Percentiles rank a stretch among this genome's conserved stretches.
Evolutionary conservation across 129 eudicot species (phyloP).

Genomic region (Saposhnikovia divaricata): DNA sequence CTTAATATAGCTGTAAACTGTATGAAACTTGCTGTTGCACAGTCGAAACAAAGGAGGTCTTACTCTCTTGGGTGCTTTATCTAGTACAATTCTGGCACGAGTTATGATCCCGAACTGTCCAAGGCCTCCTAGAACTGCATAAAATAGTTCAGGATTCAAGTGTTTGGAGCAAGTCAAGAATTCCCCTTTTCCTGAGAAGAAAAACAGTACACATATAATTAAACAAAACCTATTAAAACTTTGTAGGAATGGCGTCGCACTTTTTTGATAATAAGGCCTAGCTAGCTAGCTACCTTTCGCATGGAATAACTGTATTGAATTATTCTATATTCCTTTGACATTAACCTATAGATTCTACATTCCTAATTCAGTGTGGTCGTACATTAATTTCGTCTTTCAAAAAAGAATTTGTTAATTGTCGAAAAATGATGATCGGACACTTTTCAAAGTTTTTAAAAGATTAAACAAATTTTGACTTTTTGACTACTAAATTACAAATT

Average conservation of each 20-base stretch:
- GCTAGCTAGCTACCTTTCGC: neutral
- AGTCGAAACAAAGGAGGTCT: neutral
- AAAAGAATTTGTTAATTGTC: too few species aligned
- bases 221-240: neutral
- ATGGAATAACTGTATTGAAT: neutral
- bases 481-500: too few species aligned
- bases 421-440: too few species aligned
- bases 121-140: slow-evolving; percentile 80
- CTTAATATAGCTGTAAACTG: neutral
- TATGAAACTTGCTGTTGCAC: neutral
- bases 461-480: too few species aligned
- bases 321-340: slow-evolving; percentile 1
- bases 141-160: slow-evolving; percentile 57
- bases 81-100: slow-evolving; percentile 69
- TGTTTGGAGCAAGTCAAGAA: slow-evolving; percentile 55
- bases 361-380: too few species aligned
- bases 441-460: too few species aligned
- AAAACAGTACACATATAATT: neutral
- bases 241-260: slow-evolving; percentile 26
- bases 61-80: slow-evolving; percentile 80
- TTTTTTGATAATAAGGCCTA: neutral
- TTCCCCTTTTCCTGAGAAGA: slow-evolving; percentile 72
- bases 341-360: slow-evolving; percentile 6
- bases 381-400: too few species aligned
- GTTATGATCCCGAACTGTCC: slow-evolving; percentile 92